Conservation (phyloP, 2,329 filamentous ascomycete species). For the Aspergillus luchuensis region DNA sequence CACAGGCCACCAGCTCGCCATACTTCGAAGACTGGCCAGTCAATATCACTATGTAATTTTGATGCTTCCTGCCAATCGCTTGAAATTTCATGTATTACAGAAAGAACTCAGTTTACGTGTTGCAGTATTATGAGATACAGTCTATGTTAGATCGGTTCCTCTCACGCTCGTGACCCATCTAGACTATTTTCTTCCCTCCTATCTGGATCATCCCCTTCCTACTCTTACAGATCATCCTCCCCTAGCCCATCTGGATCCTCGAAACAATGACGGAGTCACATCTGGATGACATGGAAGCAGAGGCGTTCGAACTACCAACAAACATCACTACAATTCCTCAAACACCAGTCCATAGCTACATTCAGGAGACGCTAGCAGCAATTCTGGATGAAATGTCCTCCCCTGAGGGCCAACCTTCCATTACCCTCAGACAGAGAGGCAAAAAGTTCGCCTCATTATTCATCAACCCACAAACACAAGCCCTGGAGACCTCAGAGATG, state of each 20-base stretch:
- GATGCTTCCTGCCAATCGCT: too few species aligned
- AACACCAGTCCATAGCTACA: constrained; percentile 31
- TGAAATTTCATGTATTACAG: too few species aligned
- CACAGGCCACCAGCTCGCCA: too few species aligned
- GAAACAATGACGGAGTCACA: neutral
- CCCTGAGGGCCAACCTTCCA: constrained; percentile 30
- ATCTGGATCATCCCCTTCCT: too few species aligned
- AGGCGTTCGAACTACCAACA: neutral
- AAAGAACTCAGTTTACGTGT: too few species aligned
- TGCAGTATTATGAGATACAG: too few species aligned
- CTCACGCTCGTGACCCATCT: too few species aligned
- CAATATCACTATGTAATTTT: too few species aligned
- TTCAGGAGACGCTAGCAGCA: constrained; percentile 30
- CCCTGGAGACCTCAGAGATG: constrained; percentile 28
- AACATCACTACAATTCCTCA: constrained; percentile 2
- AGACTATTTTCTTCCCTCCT: too few species aligned
- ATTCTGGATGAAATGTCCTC: constrained; percentile 30
- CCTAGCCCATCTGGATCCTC: rapidly evolving
- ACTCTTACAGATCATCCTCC: too few species aligned
- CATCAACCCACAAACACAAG: constrained; percentile 33
- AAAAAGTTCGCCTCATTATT: constrained; percentile 22
- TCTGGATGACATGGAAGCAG: neutral
- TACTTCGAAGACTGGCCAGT: too few species aligned
- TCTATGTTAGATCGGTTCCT: too few species aligned
- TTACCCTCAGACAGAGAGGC: constrained; percentile 33